phyloP scores from a whole-genome alignment of 179 eudicot species.

The Beta lomatogona region DNA sequence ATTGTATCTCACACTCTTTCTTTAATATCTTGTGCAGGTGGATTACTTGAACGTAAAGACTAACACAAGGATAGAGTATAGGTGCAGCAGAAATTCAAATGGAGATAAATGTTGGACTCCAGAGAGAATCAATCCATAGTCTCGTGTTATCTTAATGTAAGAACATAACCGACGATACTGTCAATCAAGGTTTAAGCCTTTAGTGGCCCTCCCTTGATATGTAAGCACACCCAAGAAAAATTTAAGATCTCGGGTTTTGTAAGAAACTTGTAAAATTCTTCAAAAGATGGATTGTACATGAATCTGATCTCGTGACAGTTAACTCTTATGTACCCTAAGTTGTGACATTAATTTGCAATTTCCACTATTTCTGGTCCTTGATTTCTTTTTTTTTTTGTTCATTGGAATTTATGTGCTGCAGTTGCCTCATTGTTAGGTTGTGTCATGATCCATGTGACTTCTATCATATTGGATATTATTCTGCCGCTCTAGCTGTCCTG shows the following conservation, averaged over 20 bases:
- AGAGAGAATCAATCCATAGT: conserved; percentile 53
- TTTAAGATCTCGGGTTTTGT: neutral
- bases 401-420: neutral
- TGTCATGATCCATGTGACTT: neutral
- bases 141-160: conserved; percentile 6
- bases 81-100: conserved; percentile 30
- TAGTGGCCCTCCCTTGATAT: neutral
- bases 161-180: conserved; percentile 18
- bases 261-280: neutral
- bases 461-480: neutral
- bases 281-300: neutral
- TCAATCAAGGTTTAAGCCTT: neutral
- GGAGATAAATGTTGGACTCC: conserved; percentile 63
- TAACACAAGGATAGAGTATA: conserved; percentile 50
- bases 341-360: neutral
- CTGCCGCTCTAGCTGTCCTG: neutral
- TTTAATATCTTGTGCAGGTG: conserved; percentile 48
- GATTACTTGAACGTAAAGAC: conserved; percentile 87
- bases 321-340: neutral
- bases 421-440: neutral
- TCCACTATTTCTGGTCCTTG: neutral
- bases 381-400: neutral
- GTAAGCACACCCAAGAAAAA: neutral
- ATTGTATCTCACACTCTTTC: conserved; percentile 13
- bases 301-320: neutral